Percentiles rank a stretch among this genome's conserved stretches.
Conservation (phyloP, 805 yeast species). For the Suhomyces sp. region DNA sequence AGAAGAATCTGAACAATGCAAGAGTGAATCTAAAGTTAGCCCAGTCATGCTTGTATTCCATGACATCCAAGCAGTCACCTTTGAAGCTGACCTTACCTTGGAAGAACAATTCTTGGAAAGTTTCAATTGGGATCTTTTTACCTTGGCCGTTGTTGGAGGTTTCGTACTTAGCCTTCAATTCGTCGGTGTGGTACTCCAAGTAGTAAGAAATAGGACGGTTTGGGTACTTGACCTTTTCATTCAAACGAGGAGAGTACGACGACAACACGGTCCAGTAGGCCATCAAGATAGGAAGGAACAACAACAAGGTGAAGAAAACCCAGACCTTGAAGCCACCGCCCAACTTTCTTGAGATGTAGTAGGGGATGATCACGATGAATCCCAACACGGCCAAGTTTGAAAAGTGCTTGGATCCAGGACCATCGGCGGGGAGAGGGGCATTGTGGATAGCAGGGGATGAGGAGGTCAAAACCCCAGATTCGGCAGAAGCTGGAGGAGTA, state of each 20-base stretch:
- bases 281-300: slow-evolving; percentile 69
- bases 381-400: slow-evolving; percentile 54
- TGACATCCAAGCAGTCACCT: slow-evolving; percentile 79
- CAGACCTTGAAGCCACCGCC: slow-evolving; percentile 71
- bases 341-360: slow-evolving; percentile 56
- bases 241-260: slow-evolving; percentile 74
- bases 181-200: slow-evolving; percentile 76
- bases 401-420: slow-evolving; percentile 79
- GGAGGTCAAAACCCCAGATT: slow-evolving; percentile 37
- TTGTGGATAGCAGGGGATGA: slow-evolving; percentile 71
- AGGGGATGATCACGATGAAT: slow-evolving; percentile 57
- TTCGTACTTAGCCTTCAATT: slow-evolving; percentile 27
- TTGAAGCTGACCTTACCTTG: slow-evolving; percentile 80
- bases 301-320: slow-evolving; percentile 53
- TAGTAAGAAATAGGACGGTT: slow-evolving; percentile 75
- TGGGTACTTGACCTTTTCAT: slow-evolving; percentile 74
- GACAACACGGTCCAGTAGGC: slow-evolving; percentile 81
- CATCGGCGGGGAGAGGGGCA: slow-evolving; percentile 89
- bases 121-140: slow-evolving; percentile 84
- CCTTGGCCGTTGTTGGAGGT: slow-evolving; percentile 53
- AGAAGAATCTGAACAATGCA: slow-evolving; percentile 72
- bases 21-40: slow-evolving; percentile 75
- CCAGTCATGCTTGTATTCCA: slow-evolving; percentile 93
- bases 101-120: slow-evolving; percentile 85
- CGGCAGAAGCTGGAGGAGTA: slow-evolving; percentile 28